A percentile compares a stretch with the other conserved stretches of the same genome.
phyloP scores from a whole-genome alignment of 768 basidiomycete genomes.

The Kwoniella heveanensis region DNA sequence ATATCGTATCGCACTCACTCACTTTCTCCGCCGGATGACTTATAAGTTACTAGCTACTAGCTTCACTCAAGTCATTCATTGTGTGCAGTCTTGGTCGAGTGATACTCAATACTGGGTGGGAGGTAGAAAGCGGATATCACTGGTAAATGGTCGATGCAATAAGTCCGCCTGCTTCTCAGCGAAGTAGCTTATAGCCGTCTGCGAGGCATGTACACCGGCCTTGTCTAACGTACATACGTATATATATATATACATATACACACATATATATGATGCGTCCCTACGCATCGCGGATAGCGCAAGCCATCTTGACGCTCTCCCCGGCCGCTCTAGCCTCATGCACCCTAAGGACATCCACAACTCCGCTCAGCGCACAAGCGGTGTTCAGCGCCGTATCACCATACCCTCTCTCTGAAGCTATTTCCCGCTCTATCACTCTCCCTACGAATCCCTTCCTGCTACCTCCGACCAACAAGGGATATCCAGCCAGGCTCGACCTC shows the following conservation, averaged over 20 bases:
- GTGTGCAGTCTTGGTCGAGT: no score
- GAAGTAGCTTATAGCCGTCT: no score
- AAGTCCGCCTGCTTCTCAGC: not conserved
- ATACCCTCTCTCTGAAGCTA: slow-evolving; percentile 66
- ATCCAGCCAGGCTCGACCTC: slow-evolving; percentile 58
- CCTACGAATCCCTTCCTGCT: slow-evolving; percentile 87
- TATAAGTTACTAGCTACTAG: no score
- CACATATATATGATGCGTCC: no score
- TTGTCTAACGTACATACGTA: not conserved
- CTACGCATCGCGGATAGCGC: slow-evolving; percentile 59
- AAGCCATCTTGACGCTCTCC: slow-evolving; percentile 71
- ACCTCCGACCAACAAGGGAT: slow-evolving; percentile 68
- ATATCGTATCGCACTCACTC: no score
- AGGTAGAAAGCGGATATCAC: not conserved
- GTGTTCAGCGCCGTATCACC: slow-evolving; percentile 79
- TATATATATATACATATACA: not conserved
- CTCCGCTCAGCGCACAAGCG: slow-evolving; percentile 70
- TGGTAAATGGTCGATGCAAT: no score
- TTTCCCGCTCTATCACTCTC: slow-evolving; percentile 62
- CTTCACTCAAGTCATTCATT: no score
- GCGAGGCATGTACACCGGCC: no score
- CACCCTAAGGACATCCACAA: slow-evolving; percentile 72
- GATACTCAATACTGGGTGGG: no score
- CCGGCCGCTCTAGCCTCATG: slow-evolving; percentile 75
- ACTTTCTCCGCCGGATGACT: not conserved